phyloP scores from a whole-genome alignment of 306 rosid species.

The Sesbania bispinosa region DNA sequence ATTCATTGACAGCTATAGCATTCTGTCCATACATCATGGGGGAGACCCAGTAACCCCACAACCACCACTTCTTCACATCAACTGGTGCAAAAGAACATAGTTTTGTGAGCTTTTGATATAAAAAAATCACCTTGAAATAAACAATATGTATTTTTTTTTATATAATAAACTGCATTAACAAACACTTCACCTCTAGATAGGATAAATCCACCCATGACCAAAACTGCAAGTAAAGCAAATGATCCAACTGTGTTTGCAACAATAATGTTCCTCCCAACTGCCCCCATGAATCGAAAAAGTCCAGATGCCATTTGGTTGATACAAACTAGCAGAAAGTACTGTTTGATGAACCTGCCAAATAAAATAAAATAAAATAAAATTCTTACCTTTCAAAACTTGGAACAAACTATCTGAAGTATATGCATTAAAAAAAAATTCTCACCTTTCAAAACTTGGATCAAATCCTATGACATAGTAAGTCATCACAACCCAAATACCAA shows the following conservation, averaged over 20 bases:
- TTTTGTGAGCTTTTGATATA: slow-evolving; percentile 12
- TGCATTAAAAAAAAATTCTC: slow-evolving; percentile 3
- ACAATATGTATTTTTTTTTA: neutral
- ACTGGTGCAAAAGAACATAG: slow-evolving; percentile 40
- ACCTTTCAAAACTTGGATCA: slow-evolving; percentile 84
- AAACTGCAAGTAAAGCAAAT: slow-evolving; percentile 52
- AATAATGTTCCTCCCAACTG: slow-evolving; percentile 65
- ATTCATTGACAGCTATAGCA: slow-evolving; percentile 83
- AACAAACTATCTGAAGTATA: slow-evolving; percentile 3
- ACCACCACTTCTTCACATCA: slow-evolving; percentile 72
- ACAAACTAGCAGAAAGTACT: slow-evolving; percentile 61
- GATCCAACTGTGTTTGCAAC: slow-evolving; percentile 80
- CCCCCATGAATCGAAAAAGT: slow-evolving; percentile 70
- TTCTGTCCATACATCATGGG: slow-evolving; percentile 89
- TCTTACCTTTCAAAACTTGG: too few species aligned
- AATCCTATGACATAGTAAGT: slow-evolving; percentile 85
- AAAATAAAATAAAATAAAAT: too few species aligned
- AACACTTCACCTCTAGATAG: slow-evolving; percentile 66
- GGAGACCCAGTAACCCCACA: slow-evolving; percentile 65
- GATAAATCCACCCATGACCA: slow-evolving; percentile 86
- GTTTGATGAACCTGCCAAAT: slow-evolving; percentile 73
- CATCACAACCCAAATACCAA: slow-evolving; percentile 72
- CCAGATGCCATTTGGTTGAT: slow-evolving; percentile 87
- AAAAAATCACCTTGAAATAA: neutral
- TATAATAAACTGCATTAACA: neutral